A percentile compares a stretch with the other conserved stretches of the same genome.
Conservation (phyloP, 106 monocot genomes). For the Narthecium ossifragum region DNA sequence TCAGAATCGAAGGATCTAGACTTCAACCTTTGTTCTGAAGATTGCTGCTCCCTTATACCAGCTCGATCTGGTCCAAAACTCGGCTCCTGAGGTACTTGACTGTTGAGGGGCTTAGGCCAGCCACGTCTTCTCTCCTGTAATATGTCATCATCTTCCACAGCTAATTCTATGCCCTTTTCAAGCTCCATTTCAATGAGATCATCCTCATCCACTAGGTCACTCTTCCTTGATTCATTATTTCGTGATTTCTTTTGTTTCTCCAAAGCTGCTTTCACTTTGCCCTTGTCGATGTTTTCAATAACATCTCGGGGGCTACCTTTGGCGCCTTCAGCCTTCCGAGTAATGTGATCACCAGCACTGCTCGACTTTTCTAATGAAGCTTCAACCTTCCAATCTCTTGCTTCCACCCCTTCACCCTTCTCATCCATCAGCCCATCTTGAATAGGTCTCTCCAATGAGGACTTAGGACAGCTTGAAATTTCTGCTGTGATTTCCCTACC, state of each 20-base stretch:
- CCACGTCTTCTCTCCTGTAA: constrained; percentile 23
- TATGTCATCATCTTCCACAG: constrained; percentile 28
- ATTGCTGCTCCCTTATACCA: neutral
- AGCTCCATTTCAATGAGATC: constrained; percentile 67
- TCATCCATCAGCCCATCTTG: neutral
- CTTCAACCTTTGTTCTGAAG: neutral
- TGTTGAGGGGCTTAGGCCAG: constrained; percentile 19
- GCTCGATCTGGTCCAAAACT: neutral
- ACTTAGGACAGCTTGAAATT: neutral
- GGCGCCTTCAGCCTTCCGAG: constrained; percentile 21
- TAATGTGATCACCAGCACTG: too few relatives aligned
- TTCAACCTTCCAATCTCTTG: neutral
- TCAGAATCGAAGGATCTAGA: constrained; percentile 3
- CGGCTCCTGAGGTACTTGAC: neutral
- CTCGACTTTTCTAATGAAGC: neutral
- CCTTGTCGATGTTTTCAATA: constrained; percentile 48
- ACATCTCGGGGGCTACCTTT: constrained; percentile 20
- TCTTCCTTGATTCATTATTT: constrained; percentile 17
- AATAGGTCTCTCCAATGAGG: constrained; percentile 1
- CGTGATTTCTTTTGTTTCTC: constrained; percentile 40
- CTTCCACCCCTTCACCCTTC: constrained; percentile 2
- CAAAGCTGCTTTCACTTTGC: constrained; percentile 62
- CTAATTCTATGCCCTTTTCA: constrained; percentile 48
- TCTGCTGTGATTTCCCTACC: constrained; percentile 11
- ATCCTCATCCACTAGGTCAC: constrained; percentile 45